Percentiles rank a stretch among this genome's conserved stretches.
These are phyloP conservation scores for Turritis glabra DNA, from an alignment of 345 rosid species.

Conservation along the genomic window DNA sequence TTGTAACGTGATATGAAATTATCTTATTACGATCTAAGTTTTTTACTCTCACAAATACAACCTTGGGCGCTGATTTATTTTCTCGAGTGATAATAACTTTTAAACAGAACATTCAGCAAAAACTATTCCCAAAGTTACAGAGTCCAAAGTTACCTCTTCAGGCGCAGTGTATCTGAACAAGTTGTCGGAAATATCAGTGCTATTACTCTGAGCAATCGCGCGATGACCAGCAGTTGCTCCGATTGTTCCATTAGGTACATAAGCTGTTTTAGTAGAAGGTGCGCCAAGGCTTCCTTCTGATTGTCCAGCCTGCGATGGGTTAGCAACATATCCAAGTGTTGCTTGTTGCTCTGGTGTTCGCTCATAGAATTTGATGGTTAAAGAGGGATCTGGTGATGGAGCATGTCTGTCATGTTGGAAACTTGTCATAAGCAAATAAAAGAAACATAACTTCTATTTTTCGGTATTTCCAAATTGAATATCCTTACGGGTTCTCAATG, in stretches of 20 bases:
- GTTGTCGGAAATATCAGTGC: slow-evolving; percentile 75
- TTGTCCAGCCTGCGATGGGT: slow-evolving; percentile 51
- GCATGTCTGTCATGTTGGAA: slow-evolving; percentile 54
- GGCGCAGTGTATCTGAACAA: slow-evolving; percentile 81
- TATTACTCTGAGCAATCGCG: slow-evolving; percentile 87
- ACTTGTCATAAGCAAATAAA: slow-evolving; percentile 3
- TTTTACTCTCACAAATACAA: neutral
- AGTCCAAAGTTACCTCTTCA: slow-evolving; percentile 62
- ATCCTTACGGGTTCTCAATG: slow-evolving; percentile 87
- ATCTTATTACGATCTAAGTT: neutral
- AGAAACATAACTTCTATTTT: neutral
- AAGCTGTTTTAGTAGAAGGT: slow-evolving; percentile 37
- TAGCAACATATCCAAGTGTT: slow-evolving; percentile 67
- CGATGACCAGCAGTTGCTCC: slow-evolving; percentile 88
- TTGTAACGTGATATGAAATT: neutral
- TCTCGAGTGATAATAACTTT: neutral
- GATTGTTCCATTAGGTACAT: slow-evolving; percentile 70
- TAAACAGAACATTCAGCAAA: neutral
- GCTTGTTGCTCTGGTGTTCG: slow-evolving; percentile 88
- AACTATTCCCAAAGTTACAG: neutral
- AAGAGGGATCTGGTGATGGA: slow-evolving; percentile 80
- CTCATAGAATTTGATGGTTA: slow-evolving; percentile 77
- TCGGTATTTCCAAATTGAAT: neutral
- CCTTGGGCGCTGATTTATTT: neutral
- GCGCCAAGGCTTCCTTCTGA: slow-evolving; percentile 34